phyloP scores from a whole-genome alignment of 2,329 filamentous ascomycete species.

The Hymenoscyphus salicellus region DNA sequence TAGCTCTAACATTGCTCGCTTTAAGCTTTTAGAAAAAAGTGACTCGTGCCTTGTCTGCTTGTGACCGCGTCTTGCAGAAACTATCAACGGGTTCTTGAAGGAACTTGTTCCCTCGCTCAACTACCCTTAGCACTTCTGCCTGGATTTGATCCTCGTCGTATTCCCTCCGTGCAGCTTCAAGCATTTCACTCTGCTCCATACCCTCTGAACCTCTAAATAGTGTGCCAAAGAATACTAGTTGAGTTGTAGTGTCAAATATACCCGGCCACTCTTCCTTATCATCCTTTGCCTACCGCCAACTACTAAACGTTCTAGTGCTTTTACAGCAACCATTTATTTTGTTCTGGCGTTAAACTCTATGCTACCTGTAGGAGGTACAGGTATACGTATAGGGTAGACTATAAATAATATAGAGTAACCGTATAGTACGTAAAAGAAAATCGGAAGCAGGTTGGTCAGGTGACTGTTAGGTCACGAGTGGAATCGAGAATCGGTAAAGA shows the following conservation, averaged over 20 bases:
- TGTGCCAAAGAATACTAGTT: neutral
- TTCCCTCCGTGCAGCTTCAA: neutral
- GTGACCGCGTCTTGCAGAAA: conserved; percentile 1
- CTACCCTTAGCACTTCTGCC: neutral
- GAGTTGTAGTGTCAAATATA: neutral
- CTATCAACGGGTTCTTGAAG: conserved; percentile 1
- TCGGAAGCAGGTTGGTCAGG: too few species aligned
- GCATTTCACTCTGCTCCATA: conserved; percentile 1
- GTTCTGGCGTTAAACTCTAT: too few species aligned
- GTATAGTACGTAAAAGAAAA: too few species aligned
- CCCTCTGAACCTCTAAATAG: neutral
- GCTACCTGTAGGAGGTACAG: too few species aligned
- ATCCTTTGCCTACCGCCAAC: too few species aligned
- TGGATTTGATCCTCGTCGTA: neutral
- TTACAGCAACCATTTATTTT: too few species aligned
- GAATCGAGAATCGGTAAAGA: too few species aligned
- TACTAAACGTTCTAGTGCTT: too few species aligned
- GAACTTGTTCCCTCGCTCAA: conserved; percentile 1
- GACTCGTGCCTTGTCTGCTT: conserved; percentile 1
- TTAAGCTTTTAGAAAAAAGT: neutral
- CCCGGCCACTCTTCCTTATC: neutral
- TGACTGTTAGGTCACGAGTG: too few species aligned
- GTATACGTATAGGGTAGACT: too few species aligned
- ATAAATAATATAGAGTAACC: too few species aligned
- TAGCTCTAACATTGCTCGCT: neutral